Evolutionary conservation across 2,329 filamentous ascomycete genomes (phyloP).

Genomic region (Lithohypha guttulata): DNA sequence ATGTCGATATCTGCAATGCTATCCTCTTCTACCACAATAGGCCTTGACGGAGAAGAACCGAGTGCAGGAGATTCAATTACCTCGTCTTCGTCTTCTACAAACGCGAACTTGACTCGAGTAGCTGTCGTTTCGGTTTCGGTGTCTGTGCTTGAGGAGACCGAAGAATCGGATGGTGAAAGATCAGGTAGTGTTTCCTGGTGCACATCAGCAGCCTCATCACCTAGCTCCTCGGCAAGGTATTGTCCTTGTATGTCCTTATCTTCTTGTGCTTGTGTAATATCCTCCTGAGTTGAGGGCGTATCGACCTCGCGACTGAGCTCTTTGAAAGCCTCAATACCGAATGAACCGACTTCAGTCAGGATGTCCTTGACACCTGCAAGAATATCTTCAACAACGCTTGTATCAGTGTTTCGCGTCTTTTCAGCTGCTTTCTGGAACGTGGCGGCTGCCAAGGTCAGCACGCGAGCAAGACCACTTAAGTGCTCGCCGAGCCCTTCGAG

Average conservation of each 20-base stretch:
- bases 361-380: constrained; percentile 31
- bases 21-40: background rate
- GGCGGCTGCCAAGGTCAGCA: constrained; percentile 29
- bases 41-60: background rate
- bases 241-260: too few relatives aligned
- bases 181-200: too few relatives aligned
- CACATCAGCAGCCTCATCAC: too few relatives aligned
- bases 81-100: background rate
- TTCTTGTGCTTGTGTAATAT: too few relatives aligned
- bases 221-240: too few relatives aligned
- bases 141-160: too few relatives aligned
- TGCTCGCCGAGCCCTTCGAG: constrained; percentile 29
- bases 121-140: background rate
- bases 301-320: background rate
- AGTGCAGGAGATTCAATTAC: background rate
- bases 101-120: constrained; percentile 6
- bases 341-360: constrained; percentile 30
- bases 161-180: too few relatives aligned
- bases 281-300: background rate
- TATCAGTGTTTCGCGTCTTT: constrained; percentile 28
- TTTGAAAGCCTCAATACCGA: constrained; percentile 15
- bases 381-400: constrained; percentile 28
- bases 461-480: constrained; percentile 27
- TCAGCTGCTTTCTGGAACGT: constrained; percentile 28
- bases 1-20: background rate